Percentiles rank a stretch among this genome's conserved stretches.
Conservation (phyloP, 2,329 filamentous ascomycete species). For the Ascochyta pisi region DNA sequence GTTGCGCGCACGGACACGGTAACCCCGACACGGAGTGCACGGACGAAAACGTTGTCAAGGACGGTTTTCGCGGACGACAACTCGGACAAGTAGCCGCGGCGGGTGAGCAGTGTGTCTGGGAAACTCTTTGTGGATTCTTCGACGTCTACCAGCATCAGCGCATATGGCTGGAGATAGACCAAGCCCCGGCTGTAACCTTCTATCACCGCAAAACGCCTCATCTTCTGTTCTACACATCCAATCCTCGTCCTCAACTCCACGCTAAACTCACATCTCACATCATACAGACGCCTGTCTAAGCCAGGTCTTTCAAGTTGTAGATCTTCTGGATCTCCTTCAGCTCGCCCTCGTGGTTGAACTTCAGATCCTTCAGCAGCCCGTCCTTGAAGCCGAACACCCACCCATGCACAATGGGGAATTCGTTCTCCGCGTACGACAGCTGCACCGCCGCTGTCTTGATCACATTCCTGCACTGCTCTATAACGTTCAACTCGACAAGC, state of each 20-base stretch:
- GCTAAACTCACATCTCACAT: constrained; percentile 4
- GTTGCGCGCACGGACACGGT: too few species aligned
- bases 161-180: not conserved
- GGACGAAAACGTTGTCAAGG: too few species aligned
- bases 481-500: constrained; percentile 48
- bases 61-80: too few species aligned
- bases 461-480: constrained; percentile 48
- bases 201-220: not conserved
- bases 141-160: not conserved
- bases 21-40: too few species aligned
- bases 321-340: constrained; percentile 68
- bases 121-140: not conserved
- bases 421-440: constrained; percentile 66
- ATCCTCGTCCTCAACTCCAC: constrained; percentile 8
- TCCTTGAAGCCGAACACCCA: constrained; percentile 76
- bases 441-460: constrained; percentile 61
- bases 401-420: constrained; percentile 73
- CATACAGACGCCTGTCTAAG: constrained; percentile 2
- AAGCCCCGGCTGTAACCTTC: not conserved
- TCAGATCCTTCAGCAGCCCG: constrained; percentile 69
- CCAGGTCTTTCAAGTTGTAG: constrained; percentile 57
- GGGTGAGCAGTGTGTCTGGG: too few species aligned
- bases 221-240: constrained; percentile 2
- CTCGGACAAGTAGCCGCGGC: too few species aligned
- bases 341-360: constrained; percentile 66